Evolutionary conservation across 768 basidiomycete species (phyloP), one percentile per base, ranked within the genome.

Genomic region (Hygrocybe coccinea): DNA sequence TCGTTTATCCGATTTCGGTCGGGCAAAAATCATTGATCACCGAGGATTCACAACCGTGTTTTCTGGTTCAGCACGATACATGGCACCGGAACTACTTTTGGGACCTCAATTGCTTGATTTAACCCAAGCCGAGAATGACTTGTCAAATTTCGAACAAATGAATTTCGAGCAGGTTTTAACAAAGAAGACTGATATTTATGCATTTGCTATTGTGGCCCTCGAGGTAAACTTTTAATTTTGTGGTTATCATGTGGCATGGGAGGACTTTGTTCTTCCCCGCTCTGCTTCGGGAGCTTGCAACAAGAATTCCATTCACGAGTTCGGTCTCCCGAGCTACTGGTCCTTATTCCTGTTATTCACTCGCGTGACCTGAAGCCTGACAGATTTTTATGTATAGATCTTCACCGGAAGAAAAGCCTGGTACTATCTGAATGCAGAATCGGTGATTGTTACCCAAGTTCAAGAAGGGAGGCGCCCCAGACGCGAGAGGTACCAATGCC

Each of bases 151-250:
- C n/a, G n/a, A n/a, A n/a, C n/a, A n/a, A n/a, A 19, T 14, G 3
- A 19, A 41, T 3, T 3, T 19, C 14, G 19, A 14, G 39, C 0
- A 19, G 39, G 22, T 33, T 8, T 59, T 51, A 25, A 57, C 59
- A 15, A 50, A 34, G 8, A 33, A 55, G 5, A 63, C 56, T 21
- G 67, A 69, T 38, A 38, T 71, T 1, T 71, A 62, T 50, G 61
- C 66, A 0, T 64, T 62, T 24, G 69, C 56, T 6, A 67, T 67
- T 62, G 65, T 64, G 2, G 52, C 64, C 11, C 48, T 69, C 12
- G 67, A 71, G 58, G 46, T 47, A 21, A 21, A 21, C 25, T 47
- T 21, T 41, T 3, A 19, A 14, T 41, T 19, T 15, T 38, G 9
- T 38, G 9, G 14, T 47, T 21, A 7, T 47, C 46, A 43, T 50